phyloP scores from a whole-genome alignment of 2,329 filamentous ascomycete species.

The Chrysoporthe deuterocubensis region DNA sequence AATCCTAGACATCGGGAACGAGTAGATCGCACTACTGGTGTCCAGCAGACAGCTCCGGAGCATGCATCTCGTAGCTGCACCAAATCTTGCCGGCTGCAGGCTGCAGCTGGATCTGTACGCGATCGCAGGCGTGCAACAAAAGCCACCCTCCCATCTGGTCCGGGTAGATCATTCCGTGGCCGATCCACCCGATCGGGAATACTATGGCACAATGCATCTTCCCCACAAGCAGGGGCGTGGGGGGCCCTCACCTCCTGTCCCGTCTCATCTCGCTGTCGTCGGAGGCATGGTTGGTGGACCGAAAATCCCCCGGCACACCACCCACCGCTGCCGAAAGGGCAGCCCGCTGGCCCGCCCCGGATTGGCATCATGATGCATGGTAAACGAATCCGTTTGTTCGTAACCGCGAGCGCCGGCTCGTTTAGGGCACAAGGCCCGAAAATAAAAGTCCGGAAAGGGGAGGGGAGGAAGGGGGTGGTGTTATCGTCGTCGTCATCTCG shows the following conservation, averaged over 20 bases:
- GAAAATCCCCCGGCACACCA: constrained; percentile 2
- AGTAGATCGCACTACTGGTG: neutral
- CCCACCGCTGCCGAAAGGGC: neutral
- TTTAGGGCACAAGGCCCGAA: neutral
- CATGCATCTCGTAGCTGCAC: neutral
- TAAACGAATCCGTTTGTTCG: neutral
- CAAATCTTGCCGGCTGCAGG: neutral
- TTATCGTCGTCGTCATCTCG: neutral
- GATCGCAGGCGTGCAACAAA: neutral
- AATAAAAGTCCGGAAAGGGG: neutral
- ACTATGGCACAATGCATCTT: neutral
- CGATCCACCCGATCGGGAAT: constrained; percentile 4
- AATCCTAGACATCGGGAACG: neutral
- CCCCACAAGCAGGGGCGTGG: neutral
- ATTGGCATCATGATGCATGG: neutral
- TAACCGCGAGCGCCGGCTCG: neutral
- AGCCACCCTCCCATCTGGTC: neutral
- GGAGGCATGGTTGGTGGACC: constrained; percentile 19
- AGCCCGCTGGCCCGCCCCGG: neutral
- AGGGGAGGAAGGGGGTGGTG: neutral
- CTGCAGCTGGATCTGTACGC: neutral
- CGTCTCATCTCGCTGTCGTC: constrained; percentile 19
- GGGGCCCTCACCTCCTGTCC: constrained; percentile 1
- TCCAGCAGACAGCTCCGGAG: neutral
- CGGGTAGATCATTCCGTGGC: constrained; percentile 1